A percentile compares a stretch with the other conserved stretches of the same genome.
phyloP scores from a whole-genome alignment of 1,139 yeast genomes.

The Yamadazyma diospyri region DNA sequence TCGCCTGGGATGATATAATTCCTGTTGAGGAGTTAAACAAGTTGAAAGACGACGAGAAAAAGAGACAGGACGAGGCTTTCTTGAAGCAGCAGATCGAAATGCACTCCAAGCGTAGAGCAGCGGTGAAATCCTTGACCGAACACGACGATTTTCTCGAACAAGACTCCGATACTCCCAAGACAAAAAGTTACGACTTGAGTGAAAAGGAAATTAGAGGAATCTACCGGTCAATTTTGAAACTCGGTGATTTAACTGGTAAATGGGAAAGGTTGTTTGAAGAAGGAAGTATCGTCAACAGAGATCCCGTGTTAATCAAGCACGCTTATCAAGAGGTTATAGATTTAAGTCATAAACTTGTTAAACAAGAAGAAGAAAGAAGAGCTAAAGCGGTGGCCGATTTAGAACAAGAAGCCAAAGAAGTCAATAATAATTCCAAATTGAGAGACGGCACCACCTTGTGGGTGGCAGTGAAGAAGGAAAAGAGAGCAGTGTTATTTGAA shows the following conservation, averaged over 20 bases:
- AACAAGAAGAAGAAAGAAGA: slow-evolving; percentile 66
- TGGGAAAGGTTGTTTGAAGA: slow-evolving; percentile 90
- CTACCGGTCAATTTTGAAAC: slow-evolving; percentile 75
- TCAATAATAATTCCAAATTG: slow-evolving; percentile 37
- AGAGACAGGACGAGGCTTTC: slow-evolving; percentile 79
- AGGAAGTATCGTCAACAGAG: slow-evolving; percentile 82
- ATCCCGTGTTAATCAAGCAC: slow-evolving; percentile 75
- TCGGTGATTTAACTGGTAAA: slow-evolving; percentile 76
- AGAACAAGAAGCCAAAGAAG: slow-evolving; percentile 60
- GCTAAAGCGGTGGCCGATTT: slow-evolving; percentile 51
- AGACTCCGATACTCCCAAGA: slow-evolving; percentile 16
- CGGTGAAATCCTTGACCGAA: slow-evolving; percentile 54
- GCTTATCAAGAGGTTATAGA: slow-evolving; percentile 70
- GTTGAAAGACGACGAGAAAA: slow-evolving; percentile 88
- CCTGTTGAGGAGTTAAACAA: slow-evolving; percentile 91
- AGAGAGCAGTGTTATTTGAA: slow-evolving; percentile 84
- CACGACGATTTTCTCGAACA: slow-evolving; percentile 27
- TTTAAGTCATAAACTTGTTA: slow-evolving; percentile 59
- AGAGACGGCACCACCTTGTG: slow-evolving; percentile 44
- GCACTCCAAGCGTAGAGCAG: slow-evolving; percentile 77
- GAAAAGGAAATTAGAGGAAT: slow-evolving; percentile 88
- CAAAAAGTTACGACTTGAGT: slow-evolving; percentile 57
- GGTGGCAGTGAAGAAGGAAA: slow-evolving; percentile 68
- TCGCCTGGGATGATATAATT: slow-evolving; percentile 98
- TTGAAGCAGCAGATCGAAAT: slow-evolving; percentile 87